Evolutionary conservation across 176 grass and related monocot genomes (phyloP), one percentile per base, ranked within the genome.

Genomic region (Phyllostachys edulis): DNA sequence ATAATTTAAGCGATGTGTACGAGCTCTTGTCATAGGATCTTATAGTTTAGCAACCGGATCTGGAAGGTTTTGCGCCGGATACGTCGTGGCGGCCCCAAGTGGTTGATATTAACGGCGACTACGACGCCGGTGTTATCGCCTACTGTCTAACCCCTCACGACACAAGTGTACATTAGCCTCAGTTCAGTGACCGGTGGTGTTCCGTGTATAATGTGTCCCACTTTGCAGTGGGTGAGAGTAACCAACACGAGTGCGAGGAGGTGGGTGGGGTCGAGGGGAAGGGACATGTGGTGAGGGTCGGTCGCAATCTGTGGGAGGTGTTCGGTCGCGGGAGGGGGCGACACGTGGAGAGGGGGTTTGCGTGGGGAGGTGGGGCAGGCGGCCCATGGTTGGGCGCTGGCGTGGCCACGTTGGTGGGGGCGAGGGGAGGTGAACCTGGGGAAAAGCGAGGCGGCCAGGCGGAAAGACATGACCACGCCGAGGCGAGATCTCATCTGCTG

Each of bases 381-480:
- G 79, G 77, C 32, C 47, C 84, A 79, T 87, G 2, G 89, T 87
- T 90, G 84, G 74, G 73, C 23, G 89, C 80, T 87, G 89, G 68
- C 89, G 79, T 90, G 84, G 89, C 89, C 89, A 87, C 84, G 84
- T 90, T 83, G 79, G 56, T 46, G 84, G 1, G 59, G 67, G 42
- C 52, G 59, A 67, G 79, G 85, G 78, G 71, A 76, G 85, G 63
- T 88, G 86, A 26, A 84, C 74, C 86, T 82, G 73, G 80, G 66
- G 72, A 49, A 87, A 81, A 67, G 85, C 77, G 69, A 75, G 13
- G 14, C 57, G n/a, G 57, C 15, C n/a, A 11, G 1, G 68, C 69
- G 36, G n/a, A 41, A 37, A 60, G 64, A 15, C 60, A 5, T 14
- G n/a, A 13, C 69, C 69, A 49, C 63, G 45, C 75, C 54, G 41